Conservation (phyloP, 192 early-diverging fungal genomes). For the Rhizophlyctis rosea region DNA sequence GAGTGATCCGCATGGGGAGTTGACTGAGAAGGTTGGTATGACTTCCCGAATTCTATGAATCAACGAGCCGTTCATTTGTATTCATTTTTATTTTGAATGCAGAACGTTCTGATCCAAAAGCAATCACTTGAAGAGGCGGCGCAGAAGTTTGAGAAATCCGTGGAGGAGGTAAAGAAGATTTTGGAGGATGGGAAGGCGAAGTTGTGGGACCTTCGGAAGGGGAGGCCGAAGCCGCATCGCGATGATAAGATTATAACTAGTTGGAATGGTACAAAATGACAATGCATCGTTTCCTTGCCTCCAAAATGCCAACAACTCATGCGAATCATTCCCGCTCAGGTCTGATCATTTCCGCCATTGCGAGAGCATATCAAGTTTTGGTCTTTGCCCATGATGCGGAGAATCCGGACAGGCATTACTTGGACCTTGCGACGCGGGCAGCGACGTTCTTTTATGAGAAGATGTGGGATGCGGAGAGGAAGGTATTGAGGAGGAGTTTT, state of each 20-base stretch:
- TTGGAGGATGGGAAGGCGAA: slow-evolving; percentile 31
- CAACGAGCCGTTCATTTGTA: background rate
- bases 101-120: slow-evolving; percentile 56
- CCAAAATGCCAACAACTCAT: background rate
- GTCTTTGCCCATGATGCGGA: slow-evolving; percentile 7
- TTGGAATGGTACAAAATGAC: slow-evolving; percentile 52
- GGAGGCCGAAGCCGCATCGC: slow-evolving; percentile 51
- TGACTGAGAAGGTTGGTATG: slow-evolving; percentile 45
- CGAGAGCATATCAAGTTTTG: slow-evolving; percentile 35
- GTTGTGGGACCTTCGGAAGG: slow-evolving; percentile 40
- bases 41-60: background rate
- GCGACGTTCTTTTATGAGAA: slow-evolving; percentile 45
- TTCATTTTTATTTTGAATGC: background rate
- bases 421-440: slow-evolving; percentile 41
- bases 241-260: slow-evolving; percentile 63
- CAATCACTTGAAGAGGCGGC: slow-evolving; percentile 42
- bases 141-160: slow-evolving; percentile 22
- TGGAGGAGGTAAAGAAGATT: slow-evolving; percentile 27
- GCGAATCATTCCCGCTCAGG: slow-evolving; percentile 19
- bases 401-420: slow-evolving; percentile 19
- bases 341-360: slow-evolving; percentile 54
- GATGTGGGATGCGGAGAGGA: slow-evolving; percentile 39
- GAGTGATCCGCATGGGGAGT: slow-evolving; percentile 58
- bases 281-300: background rate
- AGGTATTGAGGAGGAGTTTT: slow-evolving; percentile 43